Conservation (phyloP, 257 asterid species). For the Leptodermis oblonga region DNA sequence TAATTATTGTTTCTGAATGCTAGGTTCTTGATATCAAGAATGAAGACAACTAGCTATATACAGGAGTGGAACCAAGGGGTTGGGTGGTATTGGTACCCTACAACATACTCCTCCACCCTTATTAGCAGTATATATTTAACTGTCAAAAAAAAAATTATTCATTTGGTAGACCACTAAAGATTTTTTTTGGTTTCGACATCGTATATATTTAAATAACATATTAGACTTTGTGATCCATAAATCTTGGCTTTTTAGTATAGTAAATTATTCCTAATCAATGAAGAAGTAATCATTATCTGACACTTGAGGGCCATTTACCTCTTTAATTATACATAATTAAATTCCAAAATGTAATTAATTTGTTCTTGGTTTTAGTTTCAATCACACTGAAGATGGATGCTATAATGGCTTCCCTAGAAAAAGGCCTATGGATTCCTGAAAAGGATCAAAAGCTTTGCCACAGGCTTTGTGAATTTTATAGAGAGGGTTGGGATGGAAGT, state of each 20-base stretch:
- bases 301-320: neutral
- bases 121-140: too few species aligned
- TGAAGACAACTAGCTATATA: too few species aligned
- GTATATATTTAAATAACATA: too few species aligned
- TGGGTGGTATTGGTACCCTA: too few species aligned
- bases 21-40: too few species aligned
- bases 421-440: slow-evolving; percentile 2
- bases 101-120: too few species aligned
- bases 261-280: slow-evolving; percentile 15
- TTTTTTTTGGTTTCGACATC: too few species aligned
- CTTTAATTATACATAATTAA: neutral
- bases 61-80: too few species aligned
- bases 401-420: slow-evolving; percentile 6
- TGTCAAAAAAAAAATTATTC: too few species aligned
- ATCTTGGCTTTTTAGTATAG: slow-evolving; percentile 25
- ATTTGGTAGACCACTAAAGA: too few species aligned
- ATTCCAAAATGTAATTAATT: neutral
- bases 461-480: neutral
- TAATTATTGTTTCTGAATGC: too few species aligned
- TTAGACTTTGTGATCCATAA: slow-evolving; percentile 25
- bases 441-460: neutral
- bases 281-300: slow-evolving; percentile 21
- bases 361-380: neutral
- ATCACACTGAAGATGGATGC: neutral
- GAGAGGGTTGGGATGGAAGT: neutral